Base-by-base conservation (phyloP, 768 basidiomycete genomes). In the Scleroderma citrinum region DNA sequence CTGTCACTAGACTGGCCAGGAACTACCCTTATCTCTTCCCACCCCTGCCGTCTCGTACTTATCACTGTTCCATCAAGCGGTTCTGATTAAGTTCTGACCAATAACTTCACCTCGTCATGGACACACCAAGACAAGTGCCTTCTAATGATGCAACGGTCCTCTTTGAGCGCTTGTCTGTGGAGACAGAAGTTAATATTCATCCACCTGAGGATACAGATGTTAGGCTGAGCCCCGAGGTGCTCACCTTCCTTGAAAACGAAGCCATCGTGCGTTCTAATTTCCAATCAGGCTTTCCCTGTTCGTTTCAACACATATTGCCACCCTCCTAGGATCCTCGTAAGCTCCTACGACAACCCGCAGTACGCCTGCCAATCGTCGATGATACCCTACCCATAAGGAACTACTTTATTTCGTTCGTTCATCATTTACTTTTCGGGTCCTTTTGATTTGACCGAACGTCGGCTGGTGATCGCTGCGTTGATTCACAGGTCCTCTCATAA, bases 401-500 rank as follows among this genome's bases (percentile, higher is more conserved):
- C 44, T 83, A 84, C 56, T 81, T 76, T 51, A 70, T 83, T 46
- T 82, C 81, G 55, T 60, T 38, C 31, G 55, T 54, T 36, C n/a
- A 13, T 17, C 23, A n/a, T 35, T 35, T 35, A 35, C 34, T 19
- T 19, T 11, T 44, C 2, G 7, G 8, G 26, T 34, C 16, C 13
- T 19, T 35, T n/a, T 16, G 7, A 45, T 23, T n/a, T n/a, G 4
- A n/a, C 36, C 46, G 17, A 17, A 30, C 17, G 36, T 31, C 20
- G 17, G 40, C 19, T 19, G 17, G n/a, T 36, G 43, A 23, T 47
- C 30, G 43, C 16, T 16, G 35, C 21, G 23, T 36, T 12, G 46
- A 26, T 40, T 8, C 35, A 14, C 59, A 80, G 81, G 5, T 79
- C 81, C 1, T 82, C 81, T 0, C 82, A 85, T 55, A 84, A 85